These are phyloP conservation scores for Coemansia sp. DNA, from an alignment of 192 early-diverging fungal genomes.

Conservation along the genomic window DNA sequence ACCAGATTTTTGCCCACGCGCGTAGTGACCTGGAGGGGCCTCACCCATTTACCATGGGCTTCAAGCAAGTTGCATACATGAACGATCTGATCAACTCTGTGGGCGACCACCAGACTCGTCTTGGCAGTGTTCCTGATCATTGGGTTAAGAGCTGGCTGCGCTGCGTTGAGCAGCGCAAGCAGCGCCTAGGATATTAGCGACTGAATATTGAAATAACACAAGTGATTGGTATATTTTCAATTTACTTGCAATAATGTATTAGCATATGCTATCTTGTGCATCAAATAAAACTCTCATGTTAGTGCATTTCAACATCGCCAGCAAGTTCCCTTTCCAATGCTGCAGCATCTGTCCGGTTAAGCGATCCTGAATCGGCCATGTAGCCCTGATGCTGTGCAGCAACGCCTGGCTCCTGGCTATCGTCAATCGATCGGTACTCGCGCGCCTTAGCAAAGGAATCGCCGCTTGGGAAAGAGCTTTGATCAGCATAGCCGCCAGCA, in stretches of 20 bases:
- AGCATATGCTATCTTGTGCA: no score
- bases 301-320: conserved; percentile 40
- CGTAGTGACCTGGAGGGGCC: not conserved
- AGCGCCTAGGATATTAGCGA: no score
- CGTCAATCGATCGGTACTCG: conserved; percentile 40
- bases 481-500: not conserved
- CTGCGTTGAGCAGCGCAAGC: no score
- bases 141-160: no score
- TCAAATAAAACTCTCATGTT: not conserved
- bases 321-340: conserved; percentile 48
- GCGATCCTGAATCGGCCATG: conserved; percentile 11
- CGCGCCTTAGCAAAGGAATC: conserved; percentile 42
- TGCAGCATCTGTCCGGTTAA: conserved; percentile 29
- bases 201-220: no score
- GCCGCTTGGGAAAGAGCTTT: conserved; percentile 17
- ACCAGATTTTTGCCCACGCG: conserved; percentile 36
- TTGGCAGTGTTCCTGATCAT: conserved; percentile 1
- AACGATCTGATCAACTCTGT: conserved; percentile 12
- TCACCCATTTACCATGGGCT: conserved; percentile 13
- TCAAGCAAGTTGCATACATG: conserved; percentile 25
- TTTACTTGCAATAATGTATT: no score
- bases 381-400: conserved; percentile 41
- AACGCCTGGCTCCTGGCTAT: conserved; percentile 44
- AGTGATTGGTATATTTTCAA: no score
- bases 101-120: not conserved